Evolutionary conservation across 2,329 filamentous ascomycete genomes (phyloP).

Genomic region (Penicillium aurantiogriseum): DNA sequence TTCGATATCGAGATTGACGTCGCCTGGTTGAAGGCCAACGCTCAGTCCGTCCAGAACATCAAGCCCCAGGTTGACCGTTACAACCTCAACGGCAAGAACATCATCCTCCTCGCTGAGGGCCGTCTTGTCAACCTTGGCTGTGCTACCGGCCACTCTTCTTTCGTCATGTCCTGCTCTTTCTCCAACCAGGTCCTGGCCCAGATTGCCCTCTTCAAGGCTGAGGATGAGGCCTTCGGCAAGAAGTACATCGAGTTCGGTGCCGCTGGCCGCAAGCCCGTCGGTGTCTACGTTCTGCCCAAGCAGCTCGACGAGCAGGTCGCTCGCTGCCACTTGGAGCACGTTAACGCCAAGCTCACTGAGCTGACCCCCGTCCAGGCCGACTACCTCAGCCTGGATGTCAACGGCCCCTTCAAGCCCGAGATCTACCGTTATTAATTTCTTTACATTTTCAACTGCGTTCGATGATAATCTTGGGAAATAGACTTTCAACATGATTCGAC

Average conservation of each 20-base stretch:
- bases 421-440: conserved; percentile 65
- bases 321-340: conserved; percentile 85
- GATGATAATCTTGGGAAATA: conserved; percentile 36
- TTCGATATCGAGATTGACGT: conserved; percentile 99
- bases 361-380: conserved; percentile 85
- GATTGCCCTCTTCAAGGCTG: conserved; percentile 95
- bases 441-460: conserved; percentile 31
- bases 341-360: conserved; percentile 89
- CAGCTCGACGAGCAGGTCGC: conserved; percentile 98
- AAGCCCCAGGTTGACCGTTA: conserved; percentile 99
- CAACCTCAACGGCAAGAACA: conserved; percentile 92
- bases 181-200: conserved; percentile 99
- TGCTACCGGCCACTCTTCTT: conserved; percentile 97
- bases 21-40: conserved; percentile 98
- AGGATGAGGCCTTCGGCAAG: conserved; percentile 79
- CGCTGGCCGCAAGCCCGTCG: conserved; percentile 81
- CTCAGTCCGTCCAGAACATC: conserved; percentile 92
- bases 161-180: conserved; percentile 99
- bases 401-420: conserved; percentile 95
- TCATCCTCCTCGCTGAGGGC: conserved; percentile 97
- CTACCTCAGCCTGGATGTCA: conserved; percentile 80
- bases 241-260: conserved; percentile 98
- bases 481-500: conserved; percentile 58
- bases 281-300: conserved; percentile 98
- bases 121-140: conserved; percentile 99